Base-by-base conservation (phyloP, 2,329 filamentous ascomycete species). In the Trichoderma guizhouense region DNA sequence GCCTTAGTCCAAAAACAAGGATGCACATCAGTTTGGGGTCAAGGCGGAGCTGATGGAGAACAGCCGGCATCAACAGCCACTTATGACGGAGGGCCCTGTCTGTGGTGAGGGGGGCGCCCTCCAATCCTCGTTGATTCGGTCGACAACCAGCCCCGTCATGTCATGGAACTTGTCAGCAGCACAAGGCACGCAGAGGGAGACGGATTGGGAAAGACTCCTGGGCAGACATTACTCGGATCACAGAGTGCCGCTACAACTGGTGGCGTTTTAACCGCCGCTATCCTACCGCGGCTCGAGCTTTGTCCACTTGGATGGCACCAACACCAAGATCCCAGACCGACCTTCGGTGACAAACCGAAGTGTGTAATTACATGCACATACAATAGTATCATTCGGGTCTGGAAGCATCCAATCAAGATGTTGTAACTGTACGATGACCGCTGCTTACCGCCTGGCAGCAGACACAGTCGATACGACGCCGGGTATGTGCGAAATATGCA, bases 11-110 rank as follows among this genome's bases (percentile, higher is more conserved):
- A 21, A n/a, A 55, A 26, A 62, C 66, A 47, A 69, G 57, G 65
- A 68, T 62, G 66, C 55, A 62, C 66, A 69, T 69, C 66, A 69
- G 21, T 51, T 69, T 69, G 66, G 57, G 55, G 55, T 69, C 28
- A 47, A 34, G 34, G 55, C 55, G 66, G 66, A 69, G 66, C n/a
- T 36, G 34, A 69, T 69, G 66, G 66, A 69, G 66, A 69, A 62
- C 26, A 26, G 39, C 57, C 57, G 47, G 63, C 43, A 36, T 51
- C 63, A 24, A 69, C 66, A 21, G 39, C 57, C n/a, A 53, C n/a
- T 30, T 51, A 53, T 69, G 66, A 69, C 66, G 66, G 60, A 26
- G 66, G 32, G 39, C 66, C 47, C n/a, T 53, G 47, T 24, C 26
- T 51, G 7, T n/a, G 24, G 30, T 24, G 34, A 8, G 36, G 61